These are phyloP conservation scores for Emericellopsis atlantica DNA, from an alignment of 2,329 filamentous ascomycete genomes.

Conservation along the genomic window DNA sequence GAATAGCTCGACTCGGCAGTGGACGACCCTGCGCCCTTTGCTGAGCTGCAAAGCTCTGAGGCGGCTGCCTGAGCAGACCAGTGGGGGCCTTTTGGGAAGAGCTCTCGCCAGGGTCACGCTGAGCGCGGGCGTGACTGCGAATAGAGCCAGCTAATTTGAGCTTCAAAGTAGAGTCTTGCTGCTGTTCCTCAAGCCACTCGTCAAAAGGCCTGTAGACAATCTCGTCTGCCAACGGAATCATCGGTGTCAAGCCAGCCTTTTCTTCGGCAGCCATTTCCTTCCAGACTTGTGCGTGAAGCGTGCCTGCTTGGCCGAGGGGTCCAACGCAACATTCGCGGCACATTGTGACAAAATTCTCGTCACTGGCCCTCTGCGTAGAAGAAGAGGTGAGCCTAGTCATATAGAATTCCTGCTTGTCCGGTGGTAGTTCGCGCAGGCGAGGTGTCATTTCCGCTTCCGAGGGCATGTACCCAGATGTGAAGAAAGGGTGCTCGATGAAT, in stretches of 20 bases:
- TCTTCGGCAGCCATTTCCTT: slow-evolving; percentile 58
- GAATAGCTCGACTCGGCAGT: slow-evolving; percentile 1
- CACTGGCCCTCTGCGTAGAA: slow-evolving; percentile 30
- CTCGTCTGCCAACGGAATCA: slow-evolving; percentile 47
- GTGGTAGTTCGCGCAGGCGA: slow-evolving; percentile 43
- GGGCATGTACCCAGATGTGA: slow-evolving; percentile 65
- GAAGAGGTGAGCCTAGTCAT: slow-evolving; percentile 27
- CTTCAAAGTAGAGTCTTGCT: slow-evolving; percentile 12
- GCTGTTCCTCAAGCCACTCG: slow-evolving; percentile 44
- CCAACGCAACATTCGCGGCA: slow-evolving; percentile 47
- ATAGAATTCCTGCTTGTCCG: slow-evolving; percentile 47
- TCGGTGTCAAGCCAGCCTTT: slow-evolving; percentile 50
- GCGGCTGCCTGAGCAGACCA: slow-evolving; percentile 36
- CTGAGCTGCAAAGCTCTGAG: slow-evolving; percentile 55
- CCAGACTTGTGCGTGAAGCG: slow-evolving; percentile 44
- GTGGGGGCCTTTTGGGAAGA: slow-evolving; percentile 20
- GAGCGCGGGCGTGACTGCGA: too few relatives aligned
- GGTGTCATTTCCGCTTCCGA: slow-evolving; percentile 42
- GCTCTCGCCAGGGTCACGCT: slow-evolving; percentile 2
- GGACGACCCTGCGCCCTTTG: slow-evolving; percentile 46
- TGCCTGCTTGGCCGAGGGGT: slow-evolving; percentile 33
- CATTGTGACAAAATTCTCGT: slow-evolving; percentile 41
- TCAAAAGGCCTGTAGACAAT: slow-evolving; percentile 54
- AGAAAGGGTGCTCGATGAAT: slow-evolving; percentile 72
- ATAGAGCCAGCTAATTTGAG: too few relatives aligned